Base-by-base conservation (phyloP, 2,329 filamentous ascomycete genomes). In the Emydomyces testavorans region DNA sequence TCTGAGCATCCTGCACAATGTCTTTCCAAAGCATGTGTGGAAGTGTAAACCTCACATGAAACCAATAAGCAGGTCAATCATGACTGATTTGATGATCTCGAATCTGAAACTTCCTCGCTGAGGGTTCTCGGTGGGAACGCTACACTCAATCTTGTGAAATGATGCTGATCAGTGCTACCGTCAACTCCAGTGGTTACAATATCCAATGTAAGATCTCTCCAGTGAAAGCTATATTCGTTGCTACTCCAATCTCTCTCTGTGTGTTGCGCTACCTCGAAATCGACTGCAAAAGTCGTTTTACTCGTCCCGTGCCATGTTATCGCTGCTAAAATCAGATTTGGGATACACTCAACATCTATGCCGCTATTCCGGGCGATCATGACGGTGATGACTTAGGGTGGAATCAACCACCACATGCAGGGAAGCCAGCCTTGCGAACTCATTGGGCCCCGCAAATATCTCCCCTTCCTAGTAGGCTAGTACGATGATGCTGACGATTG, bases 111-210 rank as follows among this genome's bases (percentile, higher is more conserved):
- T 21, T 6, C 15, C 21, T 36, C 15, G 2, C 21, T 18, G n/a
- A 45, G 16, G 32, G 42, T 37, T 31, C 21, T 45, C 13, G 29
- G 32, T n/a, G n/a, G n/a, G n/a, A n/a, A 37, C 34, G 23, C 43
- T 38, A 28, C 31, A 24, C 8, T 37, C 11, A 38, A 15, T 18
- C 45, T 41, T 29, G 37, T 48, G 45, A 36, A 18, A 15, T n/a
- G 28, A 46, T 40, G 42, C 46, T 49, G 36, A 42, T 43, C 46
- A 37, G 41, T 52, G 46, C 46, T 49, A 52, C 50, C 46, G 32
- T 49, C 37, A 23, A 46, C 50, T 43, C 40, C 44, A 34, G 40
- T 48, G 40, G 50, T 52, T 52, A 49, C 50, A 52, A 40, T 35
- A 18, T 24, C 29, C 39, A 20, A 49, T 31, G 8, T 23, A 49